Conservation (phyloP, 768 basidiomycete species). For the Boletus reticuloceps region DNA sequence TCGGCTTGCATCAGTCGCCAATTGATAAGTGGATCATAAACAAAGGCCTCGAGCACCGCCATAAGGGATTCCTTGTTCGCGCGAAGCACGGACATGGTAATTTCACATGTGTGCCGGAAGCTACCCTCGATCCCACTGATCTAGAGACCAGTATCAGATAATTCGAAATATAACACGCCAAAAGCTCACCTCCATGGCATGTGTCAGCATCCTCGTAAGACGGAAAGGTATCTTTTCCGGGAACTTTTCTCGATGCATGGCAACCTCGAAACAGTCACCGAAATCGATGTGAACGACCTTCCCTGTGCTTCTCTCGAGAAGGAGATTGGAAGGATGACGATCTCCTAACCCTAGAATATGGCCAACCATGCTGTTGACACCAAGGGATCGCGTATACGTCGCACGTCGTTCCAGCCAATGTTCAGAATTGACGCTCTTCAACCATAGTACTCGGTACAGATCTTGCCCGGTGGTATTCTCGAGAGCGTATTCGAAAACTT, state of each 20-base stretch:
- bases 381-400: conserved; percentile 93
- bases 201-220: conserved; percentile 95
- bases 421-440: conserved; percentile 93
- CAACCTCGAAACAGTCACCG: conserved; percentile 98
- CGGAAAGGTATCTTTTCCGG: conserved; percentile 99
- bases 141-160: conserved; percentile 39
- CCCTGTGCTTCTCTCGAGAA: conserved; percentile 88
- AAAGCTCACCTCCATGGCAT: conserved; percentile 90
- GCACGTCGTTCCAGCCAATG: conserved; percentile 97
- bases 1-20: conserved; percentile 93
- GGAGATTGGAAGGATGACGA: conserved; percentile 92
- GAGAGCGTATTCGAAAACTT: conserved; percentile 97
- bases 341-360: conserved; percentile 98
- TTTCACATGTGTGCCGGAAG: conserved; percentile 93
- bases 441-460: conserved; percentile 93
- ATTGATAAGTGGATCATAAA: conserved; percentile 97
- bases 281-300: conserved; percentile 97
- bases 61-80: conserved; percentile 99
- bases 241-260: conserved; percentile 98
- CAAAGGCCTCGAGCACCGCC: conserved; percentile 98
- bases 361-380: conserved; percentile 97
- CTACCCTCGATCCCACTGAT: conserved; percentile 98
- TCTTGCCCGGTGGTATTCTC: conserved; percentile 99
- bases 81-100: conserved; percentile 94
- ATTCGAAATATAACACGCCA: not conserved